phyloP scores from a whole-genome alignment of 495 filamentous ascomycete species.

The Beverwykella pulmonaria region DNA sequence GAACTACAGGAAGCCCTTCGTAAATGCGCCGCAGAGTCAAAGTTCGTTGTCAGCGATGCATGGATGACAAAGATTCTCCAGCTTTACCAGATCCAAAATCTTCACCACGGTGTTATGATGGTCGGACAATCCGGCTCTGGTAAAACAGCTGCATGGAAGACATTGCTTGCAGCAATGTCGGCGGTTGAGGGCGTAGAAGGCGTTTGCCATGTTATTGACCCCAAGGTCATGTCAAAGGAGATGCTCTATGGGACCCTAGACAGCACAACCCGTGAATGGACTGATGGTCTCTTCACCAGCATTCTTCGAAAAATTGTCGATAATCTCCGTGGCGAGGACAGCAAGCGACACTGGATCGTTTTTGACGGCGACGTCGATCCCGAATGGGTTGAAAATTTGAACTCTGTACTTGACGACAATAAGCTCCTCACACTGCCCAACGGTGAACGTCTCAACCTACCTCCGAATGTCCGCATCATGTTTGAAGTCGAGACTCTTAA shows the following conservation, averaged over 20 bases:
- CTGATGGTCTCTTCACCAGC: constrained; percentile 95
- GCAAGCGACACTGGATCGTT: constrained; percentile 97
- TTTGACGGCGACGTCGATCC: constrained; percentile 99
- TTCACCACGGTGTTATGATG: constrained; percentile 99
- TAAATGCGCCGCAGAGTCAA: constrained; percentile 75
- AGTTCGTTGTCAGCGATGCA: constrained; percentile 83
- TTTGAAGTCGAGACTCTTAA: constrained; percentile 99
- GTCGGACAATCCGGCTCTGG: constrained; percentile 93
- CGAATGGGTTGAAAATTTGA: constrained; percentile 99
- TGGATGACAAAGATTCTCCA: constrained; percentile 98
- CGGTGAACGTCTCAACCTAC: constrained; percentile 92
- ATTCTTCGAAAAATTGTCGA: constrained; percentile 98
- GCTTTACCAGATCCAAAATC: constrained; percentile 93
- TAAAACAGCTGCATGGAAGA: constrained; percentile 93
- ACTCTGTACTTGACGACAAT: constrained; percentile 99
- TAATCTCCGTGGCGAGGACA: constrained; percentile 94
- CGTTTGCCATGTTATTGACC: constrained; percentile 95
- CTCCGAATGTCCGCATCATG: constrained; percentile 95
- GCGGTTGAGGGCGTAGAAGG: constrained; percentile 88
- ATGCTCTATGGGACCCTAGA: constrained; percentile 92
- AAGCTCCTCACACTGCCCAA: constrained; percentile 95
- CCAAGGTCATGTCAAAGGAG: constrained; percentile 99
- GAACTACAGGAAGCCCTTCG: constrained; percentile 79
- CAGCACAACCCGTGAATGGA: constrained; percentile 97
- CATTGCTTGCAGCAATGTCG: constrained; percentile 90